Conservation (phyloP, 495 filamentous ascomycete genomes). For the Xylaria acuta region DNA sequence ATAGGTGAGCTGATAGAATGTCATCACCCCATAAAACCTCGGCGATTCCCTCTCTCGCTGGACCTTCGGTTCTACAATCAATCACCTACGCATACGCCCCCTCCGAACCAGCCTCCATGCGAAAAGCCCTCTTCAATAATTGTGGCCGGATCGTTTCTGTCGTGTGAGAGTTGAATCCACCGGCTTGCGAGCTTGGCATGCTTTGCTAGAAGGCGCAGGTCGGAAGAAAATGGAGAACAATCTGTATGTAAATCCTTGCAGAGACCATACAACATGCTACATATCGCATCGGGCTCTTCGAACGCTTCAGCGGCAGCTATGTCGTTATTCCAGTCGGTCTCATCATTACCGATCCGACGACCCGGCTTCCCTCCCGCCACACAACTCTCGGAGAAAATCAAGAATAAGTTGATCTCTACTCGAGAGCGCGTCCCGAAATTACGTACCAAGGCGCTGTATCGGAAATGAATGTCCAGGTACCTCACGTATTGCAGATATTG, state of each 20-base stretch:
- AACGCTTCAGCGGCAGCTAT: not conserved
- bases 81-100: too few species aligned
- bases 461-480: not conserved
- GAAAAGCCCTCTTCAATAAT: too few species aligned
- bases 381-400: not conserved
- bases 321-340: not conserved
- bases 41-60: not conserved
- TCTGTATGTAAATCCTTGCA: not conserved
- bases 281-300: not conserved
- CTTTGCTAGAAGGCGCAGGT: not conserved
- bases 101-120: too few species aligned
- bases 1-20: not conserved
- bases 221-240: not conserved
- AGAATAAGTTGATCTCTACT: not conserved
- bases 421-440: too few species aligned
- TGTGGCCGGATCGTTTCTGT: too few species aligned
- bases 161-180: not conserved
- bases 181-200: not conserved
- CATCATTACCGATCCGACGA: not conserved
- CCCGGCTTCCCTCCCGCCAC: not conserved
- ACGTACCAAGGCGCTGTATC: not conserved
- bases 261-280: not conserved
- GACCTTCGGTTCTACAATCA: not conserved
- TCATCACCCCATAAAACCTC: not conserved
- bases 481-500: not conserved